These are phyloP conservation scores for Peterozyma xylosa DNA, from an alignment of 805 yeast species.

Conservation along the genomic window DNA sequence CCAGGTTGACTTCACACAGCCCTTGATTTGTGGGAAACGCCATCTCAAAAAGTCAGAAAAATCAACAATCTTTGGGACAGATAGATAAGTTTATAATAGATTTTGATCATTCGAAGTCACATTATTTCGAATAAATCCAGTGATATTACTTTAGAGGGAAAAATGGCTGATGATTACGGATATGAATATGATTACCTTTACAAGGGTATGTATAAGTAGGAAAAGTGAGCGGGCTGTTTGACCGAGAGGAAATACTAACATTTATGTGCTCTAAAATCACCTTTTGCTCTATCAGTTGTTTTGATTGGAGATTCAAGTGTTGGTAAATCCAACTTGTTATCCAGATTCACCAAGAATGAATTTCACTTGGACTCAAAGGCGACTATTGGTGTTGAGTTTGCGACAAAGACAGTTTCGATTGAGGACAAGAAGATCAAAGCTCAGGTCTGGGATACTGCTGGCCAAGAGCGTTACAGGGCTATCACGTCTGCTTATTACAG, in stretches of 20 bases:
- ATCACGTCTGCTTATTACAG: slow-evolving; percentile 95
- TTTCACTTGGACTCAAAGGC: slow-evolving; percentile 91
- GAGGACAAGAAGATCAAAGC: slow-evolving; percentile 82
- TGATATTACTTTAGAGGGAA: slow-evolving; percentile 10
- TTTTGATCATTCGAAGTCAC: too few relatives aligned
- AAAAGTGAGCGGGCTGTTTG: too few relatives aligned
- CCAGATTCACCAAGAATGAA: slow-evolving; percentile 93
- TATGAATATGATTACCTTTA: slow-evolving; percentile 88
- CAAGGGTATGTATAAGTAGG: slow-evolving; percentile 40
- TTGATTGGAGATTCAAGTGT: slow-evolving; percentile 97
- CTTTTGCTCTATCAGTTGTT: slow-evolving; percentile 42
- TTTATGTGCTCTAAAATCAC: too few relatives aligned
- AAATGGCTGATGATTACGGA: slow-evolving; percentile 58
- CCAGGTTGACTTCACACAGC: too few relatives aligned
- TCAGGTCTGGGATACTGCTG: slow-evolving; percentile 98
- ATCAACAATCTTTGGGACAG: too few relatives aligned
- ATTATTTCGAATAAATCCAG: too few relatives aligned
- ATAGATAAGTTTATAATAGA: too few relatives aligned
- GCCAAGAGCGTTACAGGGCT: slow-evolving; percentile 97
- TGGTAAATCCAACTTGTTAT: slow-evolving; percentile 88
- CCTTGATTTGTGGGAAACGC: too few relatives aligned
- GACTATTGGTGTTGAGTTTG: slow-evolving; percentile 97
- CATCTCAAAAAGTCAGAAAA: too few relatives aligned
- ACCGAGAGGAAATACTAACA: slow-evolving; percentile 8
- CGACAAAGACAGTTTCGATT: slow-evolving; percentile 87